These are phyloP conservation scores for Myxozyma melibiosi DNA, from an alignment of 805 yeast genomes.

Conservation along the genomic window DNA sequence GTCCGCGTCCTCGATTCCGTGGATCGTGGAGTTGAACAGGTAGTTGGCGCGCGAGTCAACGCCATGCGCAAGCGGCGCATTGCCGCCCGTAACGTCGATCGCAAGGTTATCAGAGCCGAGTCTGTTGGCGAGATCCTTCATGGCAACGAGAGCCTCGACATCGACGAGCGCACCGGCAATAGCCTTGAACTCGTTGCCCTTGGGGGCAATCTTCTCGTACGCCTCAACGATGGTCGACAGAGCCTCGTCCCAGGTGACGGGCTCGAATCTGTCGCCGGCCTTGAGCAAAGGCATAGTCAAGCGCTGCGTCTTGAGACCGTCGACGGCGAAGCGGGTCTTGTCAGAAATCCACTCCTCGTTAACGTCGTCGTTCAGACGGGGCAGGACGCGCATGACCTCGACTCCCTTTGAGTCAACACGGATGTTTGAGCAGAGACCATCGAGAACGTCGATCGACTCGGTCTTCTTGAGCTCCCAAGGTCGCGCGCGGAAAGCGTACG, in stretches of 20 bases:
- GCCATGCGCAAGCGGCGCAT: constrained; percentile 62
- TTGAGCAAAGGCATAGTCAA: constrained; percentile 78
- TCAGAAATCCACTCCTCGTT: constrained; percentile 93
- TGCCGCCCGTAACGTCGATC: constrained; percentile 62
- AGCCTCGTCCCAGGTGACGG: constrained; percentile 88
- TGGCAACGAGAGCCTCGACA: constrained; percentile 78
- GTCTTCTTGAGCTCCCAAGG: constrained; percentile 93
- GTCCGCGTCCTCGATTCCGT: constrained; percentile 81
- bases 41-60: constrained; percentile 77
- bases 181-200: constrained; percentile 74
- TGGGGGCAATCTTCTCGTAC: constrained; percentile 56
- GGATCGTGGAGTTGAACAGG: constrained; percentile 75
- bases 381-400: constrained; percentile 84
- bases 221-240: constrained; percentile 68
- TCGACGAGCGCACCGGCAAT: constrained; percentile 80
- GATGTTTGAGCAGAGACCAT: constrained; percentile 78
- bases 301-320: constrained; percentile 84
- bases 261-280: constrained; percentile 66
- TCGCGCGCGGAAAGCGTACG: constrained; percentile 88
- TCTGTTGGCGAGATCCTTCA: constrained; percentile 75
- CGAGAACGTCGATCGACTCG: constrained; percentile 81
- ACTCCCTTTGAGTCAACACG: constrained; percentile 86
- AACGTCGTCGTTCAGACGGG: constrained; percentile 81
- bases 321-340: constrained; percentile 82
- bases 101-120: constrained; percentile 81